These are phyloP conservation scores for Microbotryum scabiosae DNA, from an alignment of 1,284 basidiomycete genomes.

Conservation along the genomic window DNA sequence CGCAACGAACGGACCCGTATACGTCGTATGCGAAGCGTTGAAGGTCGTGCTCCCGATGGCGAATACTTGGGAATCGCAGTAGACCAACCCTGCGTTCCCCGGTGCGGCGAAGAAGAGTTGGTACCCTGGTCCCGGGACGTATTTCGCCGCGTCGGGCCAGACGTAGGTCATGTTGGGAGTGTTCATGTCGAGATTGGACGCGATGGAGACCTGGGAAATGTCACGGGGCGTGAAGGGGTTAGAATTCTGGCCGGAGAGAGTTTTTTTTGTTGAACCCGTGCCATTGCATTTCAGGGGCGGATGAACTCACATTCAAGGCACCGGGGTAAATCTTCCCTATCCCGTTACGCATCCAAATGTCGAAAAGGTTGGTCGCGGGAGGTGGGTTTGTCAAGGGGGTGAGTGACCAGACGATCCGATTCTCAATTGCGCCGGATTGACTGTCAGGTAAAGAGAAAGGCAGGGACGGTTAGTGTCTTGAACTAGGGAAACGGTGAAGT, in stretches of 20 bases:
- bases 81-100: conserved; percentile 7
- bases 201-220: neutral
- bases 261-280: neutral
- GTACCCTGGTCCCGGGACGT: neutral
- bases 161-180: neutral
- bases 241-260: too few species aligned
- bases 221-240: too few species aligned
- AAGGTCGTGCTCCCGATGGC: conserved; percentile 3
- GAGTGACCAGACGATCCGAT: too few species aligned
- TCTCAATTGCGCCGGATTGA: too few species aligned
- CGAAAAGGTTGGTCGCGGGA: conserved; percentile 1
- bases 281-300: too few species aligned
- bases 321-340: conserved; percentile 45
- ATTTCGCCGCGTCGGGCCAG: neutral
- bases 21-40: too few species aligned
- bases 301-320: conserved; percentile 4
- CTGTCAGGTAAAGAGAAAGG: too few species aligned
- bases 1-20: too few species aligned
- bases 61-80: conserved; percentile 19
- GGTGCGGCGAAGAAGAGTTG: conserved; percentile 25
- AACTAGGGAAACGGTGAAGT: too few species aligned
- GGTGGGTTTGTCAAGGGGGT: neutral
- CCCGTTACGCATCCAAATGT: conserved; percentile 23
- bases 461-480: too few species aligned
- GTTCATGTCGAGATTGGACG: neutral